Evolutionary conservation across 208 protist genomes (phyloP).

Genomic region (Naegleria lovaniensis): DNA sequence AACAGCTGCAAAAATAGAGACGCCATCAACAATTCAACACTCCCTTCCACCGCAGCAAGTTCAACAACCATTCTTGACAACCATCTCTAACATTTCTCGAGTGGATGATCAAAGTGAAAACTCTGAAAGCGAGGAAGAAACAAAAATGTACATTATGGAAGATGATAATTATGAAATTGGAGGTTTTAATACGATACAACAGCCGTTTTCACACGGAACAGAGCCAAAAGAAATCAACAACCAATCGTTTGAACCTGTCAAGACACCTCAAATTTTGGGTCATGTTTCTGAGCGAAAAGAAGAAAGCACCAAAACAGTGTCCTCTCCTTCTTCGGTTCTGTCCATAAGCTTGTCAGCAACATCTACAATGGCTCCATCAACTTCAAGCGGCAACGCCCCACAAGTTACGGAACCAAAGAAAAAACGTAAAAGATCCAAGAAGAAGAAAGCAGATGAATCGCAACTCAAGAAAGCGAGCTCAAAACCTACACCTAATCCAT

Average conservation of each 20-base stretch:
- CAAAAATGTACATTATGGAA: background rate
- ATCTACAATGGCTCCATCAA: background rate
- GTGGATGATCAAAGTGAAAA: background rate
- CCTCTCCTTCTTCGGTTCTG: too few relatives aligned
- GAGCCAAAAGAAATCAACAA: background rate
- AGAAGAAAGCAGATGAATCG: background rate
- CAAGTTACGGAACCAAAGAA: background rate
- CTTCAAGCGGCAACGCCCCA: background rate
- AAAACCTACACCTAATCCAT: background rate
- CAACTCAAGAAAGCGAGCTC: background rate
- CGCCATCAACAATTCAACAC: too few relatives aligned
- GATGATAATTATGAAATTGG: background rate
- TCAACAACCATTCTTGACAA: too few relatives aligned
- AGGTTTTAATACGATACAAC: background rate
- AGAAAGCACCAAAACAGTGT: too few relatives aligned
- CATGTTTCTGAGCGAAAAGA: too few relatives aligned
- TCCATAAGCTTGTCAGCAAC: background rate
- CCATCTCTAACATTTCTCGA: background rate
- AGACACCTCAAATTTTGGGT: too few relatives aligned
- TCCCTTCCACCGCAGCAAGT: too few relatives aligned
- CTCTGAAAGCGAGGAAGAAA: background rate
- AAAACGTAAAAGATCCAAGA: background rate
- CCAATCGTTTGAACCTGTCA: too few relatives aligned
- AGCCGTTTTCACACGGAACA: background rate
- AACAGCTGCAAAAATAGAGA: too few relatives aligned